Evolutionary conservation across 2,329 filamentous ascomycete genomes (phyloP).

Genomic region (Juglanconis juglandina): DNA sequence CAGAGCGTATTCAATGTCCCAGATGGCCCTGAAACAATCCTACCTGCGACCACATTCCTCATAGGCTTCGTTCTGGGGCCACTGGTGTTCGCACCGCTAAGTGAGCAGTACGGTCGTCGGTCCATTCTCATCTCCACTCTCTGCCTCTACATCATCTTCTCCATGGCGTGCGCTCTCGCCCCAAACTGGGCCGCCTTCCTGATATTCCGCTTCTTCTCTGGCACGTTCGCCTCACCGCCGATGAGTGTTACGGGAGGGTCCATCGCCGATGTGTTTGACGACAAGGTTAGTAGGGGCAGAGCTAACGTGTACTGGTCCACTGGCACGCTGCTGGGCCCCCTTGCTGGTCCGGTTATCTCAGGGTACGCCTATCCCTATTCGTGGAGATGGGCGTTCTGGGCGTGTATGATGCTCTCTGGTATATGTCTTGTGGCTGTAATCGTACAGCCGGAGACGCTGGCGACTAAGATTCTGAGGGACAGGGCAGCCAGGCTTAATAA

Average conservation of each 20-base stretch:
- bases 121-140: conserved; percentile 18
- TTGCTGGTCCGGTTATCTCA: conserved; percentile 24
- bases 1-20: conserved; percentile 19
- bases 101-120: conserved; percentile 24
- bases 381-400: conserved; percentile 27
- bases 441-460: conserved; percentile 25
- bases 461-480: conserved; percentile 22
- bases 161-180: conserved; percentile 20
- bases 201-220: conserved; percentile 21
- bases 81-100: conserved; percentile 25
- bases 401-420: conserved; percentile 20
- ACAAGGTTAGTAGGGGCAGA: conserved; percentile 21
- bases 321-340: conserved; percentile 23
- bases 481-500: conserved; percentile 24
- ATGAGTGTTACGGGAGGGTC: conserved; percentile 26
- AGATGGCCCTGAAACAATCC: conserved; percentile 20
- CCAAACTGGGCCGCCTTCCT: conserved; percentile 23
- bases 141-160: conserved; percentile 20
- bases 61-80: conserved; percentile 26
- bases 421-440: conserved; percentile 18
- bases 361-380: conserved; percentile 22
- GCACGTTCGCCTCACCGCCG: conserved; percentile 25
- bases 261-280: conserved; percentile 24
- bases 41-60: conserved; percentile 25
- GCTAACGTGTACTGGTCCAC: conserved; percentile 26